Conservation (phyloP, 768 basidiomycete genomes). For the Serendipita vermifera region DNA sequence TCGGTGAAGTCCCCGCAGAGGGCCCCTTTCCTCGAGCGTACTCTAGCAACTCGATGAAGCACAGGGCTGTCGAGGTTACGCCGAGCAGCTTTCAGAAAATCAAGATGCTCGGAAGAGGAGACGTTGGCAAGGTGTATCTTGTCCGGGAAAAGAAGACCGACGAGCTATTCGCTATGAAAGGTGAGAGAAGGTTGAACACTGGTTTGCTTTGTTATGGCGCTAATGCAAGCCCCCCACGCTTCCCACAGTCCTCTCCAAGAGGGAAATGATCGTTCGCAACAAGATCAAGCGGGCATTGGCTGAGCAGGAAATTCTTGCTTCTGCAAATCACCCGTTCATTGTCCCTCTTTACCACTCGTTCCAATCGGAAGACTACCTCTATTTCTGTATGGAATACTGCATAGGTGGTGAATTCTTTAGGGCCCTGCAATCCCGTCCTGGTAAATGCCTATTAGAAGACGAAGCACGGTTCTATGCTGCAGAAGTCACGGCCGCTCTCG, state of each 20-base stretch:
- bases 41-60: slow-evolving; percentile 78
- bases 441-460: slow-evolving; percentile 93
- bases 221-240: no score
- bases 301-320: slow-evolving; percentile 97
- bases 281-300: slow-evolving; percentile 98
- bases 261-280: slow-evolving; percentile 99
- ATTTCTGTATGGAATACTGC: slow-evolving; percentile 99
- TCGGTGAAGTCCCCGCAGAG: slow-evolving; percentile 26
- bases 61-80: slow-evolving; percentile 71
- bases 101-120: slow-evolving; percentile 96
- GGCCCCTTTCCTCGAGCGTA: slow-evolving; percentile 85
- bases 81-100: slow-evolving; percentile 93
- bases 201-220: no score
- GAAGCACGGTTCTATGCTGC: slow-evolving; percentile 96
- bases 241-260: slow-evolving; percentile 97
- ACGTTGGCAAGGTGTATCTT: slow-evolving; percentile 96
- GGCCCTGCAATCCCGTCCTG: slow-evolving; percentile 86
- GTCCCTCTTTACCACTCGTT: slow-evolving; percentile 98
- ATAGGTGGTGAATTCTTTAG: slow-evolving; percentile 99
- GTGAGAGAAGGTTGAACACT: no score
- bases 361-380: slow-evolving; percentile 94
- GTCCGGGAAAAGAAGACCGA: slow-evolving; percentile 96
- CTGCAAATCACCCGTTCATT: slow-evolving; percentile 98
- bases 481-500: slow-evolving; percentile 92
- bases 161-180: slow-evolving; percentile 99